These are phyloP conservation scores for Rhodocollybia butyracea DNA, from an alignment of 768 basidiomycete genomes.

Conservation along the genomic window DNA sequence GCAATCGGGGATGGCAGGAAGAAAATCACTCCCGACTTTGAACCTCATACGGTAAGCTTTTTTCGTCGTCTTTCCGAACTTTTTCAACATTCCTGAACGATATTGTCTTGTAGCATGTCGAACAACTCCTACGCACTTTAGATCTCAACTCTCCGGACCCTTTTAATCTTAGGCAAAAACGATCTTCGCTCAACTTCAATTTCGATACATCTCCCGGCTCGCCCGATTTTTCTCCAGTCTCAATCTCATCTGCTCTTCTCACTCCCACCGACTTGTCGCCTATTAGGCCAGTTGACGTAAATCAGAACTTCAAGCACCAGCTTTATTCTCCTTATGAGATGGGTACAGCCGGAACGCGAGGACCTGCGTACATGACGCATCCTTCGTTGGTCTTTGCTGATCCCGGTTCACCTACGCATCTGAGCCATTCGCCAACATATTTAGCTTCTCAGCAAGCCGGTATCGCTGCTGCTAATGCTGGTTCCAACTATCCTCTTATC, in stretches of 20 bases:
- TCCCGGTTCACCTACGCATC: constrained; percentile 21
- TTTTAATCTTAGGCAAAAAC: constrained; percentile 34
- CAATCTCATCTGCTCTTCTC: constrained; percentile 65
- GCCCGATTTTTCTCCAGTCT: constrained; percentile 72
- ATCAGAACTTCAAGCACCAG: constrained; percentile 21
- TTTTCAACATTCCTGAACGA: constrained; percentile 16
- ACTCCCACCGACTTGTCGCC: constrained; percentile 78
- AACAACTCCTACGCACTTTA: constrained; percentile 74
- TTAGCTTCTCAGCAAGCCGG: neutral
- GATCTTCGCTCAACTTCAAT: constrained; percentile 39
- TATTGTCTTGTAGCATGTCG: constrained; percentile 57
- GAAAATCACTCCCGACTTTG: constrained; percentile 53
- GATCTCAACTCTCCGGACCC: constrained; percentile 77
- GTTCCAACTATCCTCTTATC: neutral
- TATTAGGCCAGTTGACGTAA: constrained; percentile 56
- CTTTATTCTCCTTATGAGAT: constrained; percentile 51
- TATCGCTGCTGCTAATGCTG: neutral
- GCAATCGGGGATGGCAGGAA: constrained; percentile 82
- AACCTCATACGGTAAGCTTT: constrained; percentile 45
- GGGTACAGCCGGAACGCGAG: constrained; percentile 10
- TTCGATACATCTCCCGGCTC: constrained; percentile 47
- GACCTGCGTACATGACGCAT: constrained; percentile 36
- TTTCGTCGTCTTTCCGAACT: constrained; percentile 18
- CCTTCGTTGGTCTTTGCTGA: constrained; percentile 44
- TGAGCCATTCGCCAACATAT: constrained; percentile 6